These are phyloP conservation scores for Adansonia madagascariensis DNA, from an alignment of 441 rosid species.

Conservation along the genomic window DNA sequence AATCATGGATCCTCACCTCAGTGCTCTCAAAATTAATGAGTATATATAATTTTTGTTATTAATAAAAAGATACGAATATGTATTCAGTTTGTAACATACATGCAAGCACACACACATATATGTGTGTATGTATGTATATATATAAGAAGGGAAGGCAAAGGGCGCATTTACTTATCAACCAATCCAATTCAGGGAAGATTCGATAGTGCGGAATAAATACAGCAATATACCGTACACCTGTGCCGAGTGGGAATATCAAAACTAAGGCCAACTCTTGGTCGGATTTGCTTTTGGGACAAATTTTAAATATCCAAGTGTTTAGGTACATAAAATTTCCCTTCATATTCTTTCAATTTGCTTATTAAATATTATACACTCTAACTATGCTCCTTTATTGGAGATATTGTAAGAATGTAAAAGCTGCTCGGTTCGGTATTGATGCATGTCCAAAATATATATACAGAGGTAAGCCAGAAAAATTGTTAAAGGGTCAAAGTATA, in stretches of 20 bases:
- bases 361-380: background rate
- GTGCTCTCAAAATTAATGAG: background rate
- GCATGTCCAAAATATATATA: no score
- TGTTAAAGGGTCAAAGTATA: no score
- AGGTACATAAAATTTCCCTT: background rate
- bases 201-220: no score
- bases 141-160: background rate
- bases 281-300: background rate
- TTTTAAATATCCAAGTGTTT: background rate
- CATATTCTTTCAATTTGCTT: background rate
- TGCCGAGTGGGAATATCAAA: background rate
- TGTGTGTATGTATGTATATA: no score
- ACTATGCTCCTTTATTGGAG: background rate
- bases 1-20: background rate
- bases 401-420: background rate
- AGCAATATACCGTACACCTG: background rate
- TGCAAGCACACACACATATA: no score
- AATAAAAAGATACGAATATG: background rate
- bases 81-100: no score
- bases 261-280: background rate
- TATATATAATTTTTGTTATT: background rate
- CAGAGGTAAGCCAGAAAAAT: no score
- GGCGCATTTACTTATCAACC: background rate
- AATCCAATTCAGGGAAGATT: background rate
- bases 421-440: background rate